Base-by-base conservation (phyloP, 768 basidiomycete species). In the Ramaria sp. region DNA sequence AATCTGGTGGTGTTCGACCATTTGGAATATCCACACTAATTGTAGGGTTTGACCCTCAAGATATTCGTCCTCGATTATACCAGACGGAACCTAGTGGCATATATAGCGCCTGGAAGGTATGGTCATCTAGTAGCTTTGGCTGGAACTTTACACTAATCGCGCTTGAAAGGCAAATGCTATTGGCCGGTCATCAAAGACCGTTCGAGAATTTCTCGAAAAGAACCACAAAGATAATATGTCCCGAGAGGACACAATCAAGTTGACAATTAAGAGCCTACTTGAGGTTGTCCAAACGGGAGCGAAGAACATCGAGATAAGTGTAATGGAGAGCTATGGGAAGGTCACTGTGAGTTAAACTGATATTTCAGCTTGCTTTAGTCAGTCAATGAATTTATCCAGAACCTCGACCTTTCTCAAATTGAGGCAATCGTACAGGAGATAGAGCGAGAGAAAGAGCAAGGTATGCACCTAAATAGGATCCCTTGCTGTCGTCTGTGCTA, bases 231-330 rank as follows among this genome's bases (percentile, higher is more conserved):
- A 96, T 58, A 90, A 88, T 59, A 74, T 96, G 73, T 74, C 79
- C 6, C 76, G 89, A 57, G 92, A 92, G 48, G 92, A 96, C 57
- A 83, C 86, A 50, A 88, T 99, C 68, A 96, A 96, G 68, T 72
- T 99, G 47, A 92, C 96, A 0, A 81, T 99, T 58, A 98, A 97
- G 74, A 88, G 86, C 65, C 73, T 99, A 62, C 74, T 99, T 22
- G 96, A 99, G 68, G 94, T 99, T 36, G 96, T 99, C 7, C 96
- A 98, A 71, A 97, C 96, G 1, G 96, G 96, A n/a, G 96, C 96
- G 4, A 98, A 98, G 75, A 99, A 99, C 69, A 98, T 99, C 59
- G 96, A 99, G 68, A 91, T 99, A 62, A 93, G 88, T 58, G 89
- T 97, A 43, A 94, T 98, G 90, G 93, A 96, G 65, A 79, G 84